Base-by-base conservation (phyloP, 352 stramenopile species). In the Vaucheria bursata region DNA sequence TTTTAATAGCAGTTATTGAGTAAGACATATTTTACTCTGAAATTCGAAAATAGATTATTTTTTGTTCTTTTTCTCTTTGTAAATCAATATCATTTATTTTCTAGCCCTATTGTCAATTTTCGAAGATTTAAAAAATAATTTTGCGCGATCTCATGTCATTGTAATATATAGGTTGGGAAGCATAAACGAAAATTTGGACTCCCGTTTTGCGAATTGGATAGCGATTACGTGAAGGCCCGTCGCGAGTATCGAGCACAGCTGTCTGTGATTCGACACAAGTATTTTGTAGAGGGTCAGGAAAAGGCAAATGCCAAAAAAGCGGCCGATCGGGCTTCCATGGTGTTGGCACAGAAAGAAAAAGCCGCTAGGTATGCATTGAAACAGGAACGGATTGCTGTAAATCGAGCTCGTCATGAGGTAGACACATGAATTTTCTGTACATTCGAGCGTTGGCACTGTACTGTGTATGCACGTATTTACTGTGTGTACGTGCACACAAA, bases 161-260 rank as follows among this genome's bases (percentile, higher is more conserved):
- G n/a, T n/a, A n/a, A 2, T 34, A 68, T 34, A 2, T 7, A 68
- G 53, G 53, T 68, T 34, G 53, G 53, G 31, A 68, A 68, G 53
- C 53, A 68, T 34, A 68, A 68, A 34, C 2, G 53, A 2, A 68
- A 68, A 34, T 68, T 68, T 7, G 53, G 53, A 31, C 31, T 34
- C 31, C 53, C 53, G 2, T 68, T 68, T 7, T 7, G 53, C 8
- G 53, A 68, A 2, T 34, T 68, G 2, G 53, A 68, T 34, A 68
- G 53, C 53, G 53, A 68, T 7, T 68, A 68, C 8, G 53, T 68
- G 53, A 68, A 68, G 53, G 53, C 53, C 2, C 53, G 53, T 2
- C 53, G 53, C 31, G 53, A 8, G 53, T 68, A 68, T 7, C 53
- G 53, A 2, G 31, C 6, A 34, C 53, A 68, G 53, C 31, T 68